These are phyloP conservation scores for Boletellus deceptivus DNA, from an alignment of 1,284 basidiomycete genomes.

Conservation along the genomic window DNA sequence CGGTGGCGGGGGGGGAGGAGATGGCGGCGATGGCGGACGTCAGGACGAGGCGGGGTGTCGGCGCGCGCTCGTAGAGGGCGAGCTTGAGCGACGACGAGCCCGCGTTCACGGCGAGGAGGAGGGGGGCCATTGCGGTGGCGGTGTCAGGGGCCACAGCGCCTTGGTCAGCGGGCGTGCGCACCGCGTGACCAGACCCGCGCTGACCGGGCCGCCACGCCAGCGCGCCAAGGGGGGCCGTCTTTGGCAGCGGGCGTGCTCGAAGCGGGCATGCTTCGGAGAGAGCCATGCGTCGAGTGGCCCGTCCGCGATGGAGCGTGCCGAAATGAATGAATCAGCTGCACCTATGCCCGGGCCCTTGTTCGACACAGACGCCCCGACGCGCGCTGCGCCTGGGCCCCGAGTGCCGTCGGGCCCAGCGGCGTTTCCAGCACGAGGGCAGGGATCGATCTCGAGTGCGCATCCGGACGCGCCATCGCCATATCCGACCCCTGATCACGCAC, in stretches of 20 bases:
- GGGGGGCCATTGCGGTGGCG: conserved; percentile 23
- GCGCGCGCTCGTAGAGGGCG: conserved; percentile 50
- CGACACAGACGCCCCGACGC: conserved; percentile 4
- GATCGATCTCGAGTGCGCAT: conserved; percentile 25
- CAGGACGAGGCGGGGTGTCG: conserved; percentile 43
- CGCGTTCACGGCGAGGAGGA: conserved; percentile 64
- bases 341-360: background rate
- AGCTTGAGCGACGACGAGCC: conserved; percentile 80
- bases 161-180: no score
- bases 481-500: conserved; percentile 25
- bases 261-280: conserved; percentile 3
- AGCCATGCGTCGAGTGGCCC: conserved; percentile 13
- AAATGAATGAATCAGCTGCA: conserved; percentile 23
- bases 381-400: no score
- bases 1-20: conserved; percentile 51
- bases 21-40: conserved; percentile 56
- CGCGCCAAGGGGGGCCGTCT: no score
- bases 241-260: no score
- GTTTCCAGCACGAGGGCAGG: conserved; percentile 23
- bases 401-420: no score
- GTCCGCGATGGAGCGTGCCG: conserved; percentile 24
- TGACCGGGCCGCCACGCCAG: background rate
- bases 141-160: no score
- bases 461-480: conserved; percentile 30
- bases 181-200: conserved; percentile 2